Conservation (phyloP, 495 filamentous ascomycete species). For the Xylaria castorea region DNA sequence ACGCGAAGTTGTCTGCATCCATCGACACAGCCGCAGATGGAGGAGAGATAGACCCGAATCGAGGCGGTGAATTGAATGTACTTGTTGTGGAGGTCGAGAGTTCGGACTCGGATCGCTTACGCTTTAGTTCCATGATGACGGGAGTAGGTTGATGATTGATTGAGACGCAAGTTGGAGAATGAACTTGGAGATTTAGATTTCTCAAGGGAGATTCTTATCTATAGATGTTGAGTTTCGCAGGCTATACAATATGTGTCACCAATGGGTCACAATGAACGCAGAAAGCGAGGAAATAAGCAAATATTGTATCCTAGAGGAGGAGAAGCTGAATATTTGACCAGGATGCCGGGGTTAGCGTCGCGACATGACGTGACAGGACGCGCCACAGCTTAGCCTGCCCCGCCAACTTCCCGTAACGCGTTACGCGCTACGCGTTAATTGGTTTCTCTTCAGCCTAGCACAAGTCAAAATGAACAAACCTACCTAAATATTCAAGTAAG, state of each 20-base stretch:
- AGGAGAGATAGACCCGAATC: conserved; percentile 27
- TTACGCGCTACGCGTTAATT: conserved; percentile 15
- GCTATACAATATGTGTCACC: background rate
- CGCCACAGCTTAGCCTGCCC: conserved; percentile 12
- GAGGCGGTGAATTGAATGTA: conserved; percentile 46
- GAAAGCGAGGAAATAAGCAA: background rate
- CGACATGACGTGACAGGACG: conserved; percentile 26
- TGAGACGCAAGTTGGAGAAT: background rate
- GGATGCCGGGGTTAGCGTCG: background rate
- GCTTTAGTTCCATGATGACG: conserved; percentile 54
- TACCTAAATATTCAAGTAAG: too few species aligned
- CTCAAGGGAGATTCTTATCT: background rate
- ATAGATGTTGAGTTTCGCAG: background rate
- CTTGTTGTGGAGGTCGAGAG: conserved; percentile 47
- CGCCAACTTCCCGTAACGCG: conserved; percentile 11
- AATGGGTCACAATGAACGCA: background rate
- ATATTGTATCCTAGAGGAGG: background rate
- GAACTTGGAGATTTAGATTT: background rate
- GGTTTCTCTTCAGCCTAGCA: background rate
- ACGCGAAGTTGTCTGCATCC: conserved; percentile 28
- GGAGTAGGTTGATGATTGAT: background rate
- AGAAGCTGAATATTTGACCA: conserved; percentile 20
- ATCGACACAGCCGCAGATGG: conserved; percentile 24
- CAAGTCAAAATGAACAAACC: background rate
- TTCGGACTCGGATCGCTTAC: conserved; percentile 60